phyloP scores from a whole-genome alignment of 2,329 filamentous ascomycete species.

The Xylaria sp. region DNA sequence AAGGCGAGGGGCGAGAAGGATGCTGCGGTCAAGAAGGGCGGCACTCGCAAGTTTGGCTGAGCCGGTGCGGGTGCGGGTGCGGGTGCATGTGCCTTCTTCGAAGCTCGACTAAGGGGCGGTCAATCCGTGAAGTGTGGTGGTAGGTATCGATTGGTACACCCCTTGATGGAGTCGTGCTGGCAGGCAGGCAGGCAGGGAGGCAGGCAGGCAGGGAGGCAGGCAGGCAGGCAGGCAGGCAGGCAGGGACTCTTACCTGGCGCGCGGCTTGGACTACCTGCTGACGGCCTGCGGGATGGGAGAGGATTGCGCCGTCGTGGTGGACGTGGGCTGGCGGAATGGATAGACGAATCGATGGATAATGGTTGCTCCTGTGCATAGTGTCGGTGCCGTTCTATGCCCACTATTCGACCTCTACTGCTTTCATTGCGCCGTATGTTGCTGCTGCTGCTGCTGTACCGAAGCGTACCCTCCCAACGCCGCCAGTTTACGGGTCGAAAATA shows the following conservation, averaged over 20 bases:
- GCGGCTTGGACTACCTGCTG: background rate
- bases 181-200: too few species aligned
- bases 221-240: too few species aligned
- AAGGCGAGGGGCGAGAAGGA: conserved; percentile 51
- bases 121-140: too few species aligned
- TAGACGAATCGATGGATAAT: too few species aligned
- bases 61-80: too few species aligned
- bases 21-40: conserved; percentile 54
- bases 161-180: too few species aligned
- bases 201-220: too few species aligned
- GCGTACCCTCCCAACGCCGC: background rate
- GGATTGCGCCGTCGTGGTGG: background rate
- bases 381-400: background rate
- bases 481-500: background rate
- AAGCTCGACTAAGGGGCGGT: too few species aligned
- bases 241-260: background rate
- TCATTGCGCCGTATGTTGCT: background rate
- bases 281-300: background rate
- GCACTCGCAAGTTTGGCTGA: conserved; percentile 67
- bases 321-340: background rate
- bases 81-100: too few species aligned
- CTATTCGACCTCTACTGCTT: background rate
- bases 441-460: background rate
- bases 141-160: too few species aligned
- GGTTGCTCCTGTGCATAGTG: background rate